Evolutionary conservation across 2,329 filamentous ascomycete genomes (phyloP).

Genomic region (Pezizomycotina sp.): DNA sequence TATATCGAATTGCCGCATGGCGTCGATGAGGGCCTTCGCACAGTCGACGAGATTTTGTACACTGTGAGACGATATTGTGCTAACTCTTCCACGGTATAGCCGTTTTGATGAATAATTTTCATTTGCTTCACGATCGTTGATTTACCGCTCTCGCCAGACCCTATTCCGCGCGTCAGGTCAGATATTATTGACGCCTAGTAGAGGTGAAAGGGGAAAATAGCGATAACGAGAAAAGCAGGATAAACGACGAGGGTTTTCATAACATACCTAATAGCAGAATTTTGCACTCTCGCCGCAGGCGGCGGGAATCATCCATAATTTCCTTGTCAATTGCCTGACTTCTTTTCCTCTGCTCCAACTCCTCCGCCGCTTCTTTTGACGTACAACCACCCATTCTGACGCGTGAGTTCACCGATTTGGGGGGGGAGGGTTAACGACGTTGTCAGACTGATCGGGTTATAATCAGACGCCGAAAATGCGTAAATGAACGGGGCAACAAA

Average conservation of each 20-base stretch:
- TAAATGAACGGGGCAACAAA: too few species aligned
- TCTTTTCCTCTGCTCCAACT: conserved; percentile 84
- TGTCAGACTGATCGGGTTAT: too few species aligned
- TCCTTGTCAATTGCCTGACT: conserved; percentile 90
- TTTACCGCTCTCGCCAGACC: conserved; percentile 95
- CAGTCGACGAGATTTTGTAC: conserved; percentile 98
- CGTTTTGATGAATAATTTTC: conserved; percentile 99
- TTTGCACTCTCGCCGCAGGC: conserved; percentile 94
- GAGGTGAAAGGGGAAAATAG: not conserved
- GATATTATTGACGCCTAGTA: not conserved
- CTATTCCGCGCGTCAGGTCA: conserved; percentile 34
- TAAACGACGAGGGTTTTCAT: conserved; percentile 3
- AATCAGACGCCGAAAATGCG: too few species aligned
- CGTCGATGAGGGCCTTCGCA: conserved; percentile 78
- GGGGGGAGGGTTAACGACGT: too few species aligned
- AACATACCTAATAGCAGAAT: conserved; percentile 76
- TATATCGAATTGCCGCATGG: conserved; percentile 83
- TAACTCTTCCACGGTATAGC: conserved; percentile 86
- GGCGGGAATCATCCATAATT: conserved; percentile 84
- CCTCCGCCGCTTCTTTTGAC: conserved; percentile 63
- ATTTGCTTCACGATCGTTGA: conserved; percentile 99
- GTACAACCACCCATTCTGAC: conserved; percentile 82
- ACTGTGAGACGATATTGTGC: conserved; percentile 89
- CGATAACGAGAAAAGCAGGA: too few species aligned
- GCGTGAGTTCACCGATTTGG: too few species aligned